phyloP scores from a whole-genome alignment of 768 basidiomycete genomes.

The Mrakia blollopis region DNA sequence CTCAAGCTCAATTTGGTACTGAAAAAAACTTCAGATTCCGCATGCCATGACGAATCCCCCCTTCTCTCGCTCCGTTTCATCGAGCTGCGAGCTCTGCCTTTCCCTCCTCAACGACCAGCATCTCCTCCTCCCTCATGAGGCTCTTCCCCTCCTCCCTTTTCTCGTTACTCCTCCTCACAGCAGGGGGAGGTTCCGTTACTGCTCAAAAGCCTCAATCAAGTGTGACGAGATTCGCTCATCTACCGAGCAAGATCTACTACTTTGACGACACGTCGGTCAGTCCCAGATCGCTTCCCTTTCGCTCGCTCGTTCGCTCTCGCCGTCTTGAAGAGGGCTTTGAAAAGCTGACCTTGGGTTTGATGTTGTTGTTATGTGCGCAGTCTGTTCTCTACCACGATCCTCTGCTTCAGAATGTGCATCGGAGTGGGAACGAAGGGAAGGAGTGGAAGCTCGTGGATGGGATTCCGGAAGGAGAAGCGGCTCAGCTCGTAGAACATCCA shows the following conservation, averaged over 20 bases:
- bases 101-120: neutral
- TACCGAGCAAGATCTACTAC: slow-evolving; percentile 58
- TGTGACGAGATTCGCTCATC: slow-evolving; percentile 26
- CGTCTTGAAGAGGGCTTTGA: neutral
- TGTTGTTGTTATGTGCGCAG: slow-evolving; percentile 42
- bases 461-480: slow-evolving; percentile 56
- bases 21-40: no score
- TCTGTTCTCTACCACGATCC: slow-evolving; percentile 77
- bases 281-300: slow-evolving; percentile 16
- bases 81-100: neutral
- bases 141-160: neutral
- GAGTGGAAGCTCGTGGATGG: slow-evolving; percentile 54
- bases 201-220: slow-evolving; percentile 24
- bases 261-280: slow-evolving; percentile 86
- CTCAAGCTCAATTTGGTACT: no score
- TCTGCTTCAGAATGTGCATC: slow-evolving; percentile 60
- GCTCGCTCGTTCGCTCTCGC: neutral
- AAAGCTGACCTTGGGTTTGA: neutral
- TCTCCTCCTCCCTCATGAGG: slow-evolving; percentile 5
- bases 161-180: slow-evolving; percentile 1
- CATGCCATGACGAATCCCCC: neutral
- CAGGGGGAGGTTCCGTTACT: neutral
- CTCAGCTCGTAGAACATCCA: slow-evolving; percentile 80
- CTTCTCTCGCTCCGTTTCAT: neutral
- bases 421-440: slow-evolving; percentile 86